Evolutionary conservation across 1,284 basidiomycete genomes (phyloP).

Genomic region (Puccinia sorghi): DNA sequence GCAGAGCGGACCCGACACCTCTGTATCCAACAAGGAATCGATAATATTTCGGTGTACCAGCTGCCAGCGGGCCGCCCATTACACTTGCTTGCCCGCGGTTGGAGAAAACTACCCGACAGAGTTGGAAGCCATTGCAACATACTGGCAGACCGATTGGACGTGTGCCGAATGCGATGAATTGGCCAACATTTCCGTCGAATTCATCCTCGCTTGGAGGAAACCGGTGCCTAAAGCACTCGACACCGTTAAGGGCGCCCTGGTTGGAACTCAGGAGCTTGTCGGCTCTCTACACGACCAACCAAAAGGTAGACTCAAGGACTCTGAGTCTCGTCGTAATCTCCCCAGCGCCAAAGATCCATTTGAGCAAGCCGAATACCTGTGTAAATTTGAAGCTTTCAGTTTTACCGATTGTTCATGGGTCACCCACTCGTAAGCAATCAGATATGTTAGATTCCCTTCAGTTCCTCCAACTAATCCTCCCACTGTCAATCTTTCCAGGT

Average conservation of each 20-base stretch:
- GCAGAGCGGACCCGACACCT: background rate
- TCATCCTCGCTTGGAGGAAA: slow-evolving; percentile 81
- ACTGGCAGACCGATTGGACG: slow-evolving; percentile 65
- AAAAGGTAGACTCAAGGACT: slow-evolving; percentile 61
- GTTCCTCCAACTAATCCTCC: slow-evolving; percentile 31
- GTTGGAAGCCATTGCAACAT: slow-evolving; percentile 64
- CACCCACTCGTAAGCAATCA: slow-evolving; percentile 55
- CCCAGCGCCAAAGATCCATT: slow-evolving; percentile 61
- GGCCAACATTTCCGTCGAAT: slow-evolving; percentile 68
- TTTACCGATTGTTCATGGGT: slow-evolving; percentile 65
- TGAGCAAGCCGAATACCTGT: slow-evolving; percentile 75
- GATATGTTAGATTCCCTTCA: background rate
- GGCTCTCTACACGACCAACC: slow-evolving; percentile 39
- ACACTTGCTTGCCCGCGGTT: slow-evolving; percentile 62
- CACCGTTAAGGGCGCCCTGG: slow-evolving; percentile 20
- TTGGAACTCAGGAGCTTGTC: slow-evolving; percentile 50
- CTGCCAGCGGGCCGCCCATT: slow-evolving; percentile 78
- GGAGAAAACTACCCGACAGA: slow-evolving; percentile 64
- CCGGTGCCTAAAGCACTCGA: slow-evolving; percentile 34
- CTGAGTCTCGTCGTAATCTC: slow-evolving; percentile 61
- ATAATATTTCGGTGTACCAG: slow-evolving; percentile 76
- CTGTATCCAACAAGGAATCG: slow-evolving; percentile 46
- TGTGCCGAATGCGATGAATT: slow-evolving; percentile 79
- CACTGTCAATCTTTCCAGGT: slow-evolving; percentile 20
- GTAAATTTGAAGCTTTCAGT: slow-evolving; percentile 78